A percentile compares a stretch with the other conserved stretches of the same genome.
phyloP scores from a whole-genome alignment of 2,329 filamentous ascomycete genomes.

The Trematosphaeria pertusa region DNA sequence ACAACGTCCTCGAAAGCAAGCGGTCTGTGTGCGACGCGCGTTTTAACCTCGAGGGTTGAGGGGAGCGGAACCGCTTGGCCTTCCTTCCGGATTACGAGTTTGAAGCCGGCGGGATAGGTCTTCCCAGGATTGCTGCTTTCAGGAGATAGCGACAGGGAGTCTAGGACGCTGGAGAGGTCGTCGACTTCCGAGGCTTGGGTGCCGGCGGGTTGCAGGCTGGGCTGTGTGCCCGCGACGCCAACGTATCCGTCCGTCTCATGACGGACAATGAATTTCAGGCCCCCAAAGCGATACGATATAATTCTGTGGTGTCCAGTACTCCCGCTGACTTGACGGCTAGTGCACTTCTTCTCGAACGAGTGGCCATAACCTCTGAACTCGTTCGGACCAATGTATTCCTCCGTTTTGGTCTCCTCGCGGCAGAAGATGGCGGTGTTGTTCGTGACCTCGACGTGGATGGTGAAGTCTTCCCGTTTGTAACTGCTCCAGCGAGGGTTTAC shows the following conservation, averaged over 20 bases:
- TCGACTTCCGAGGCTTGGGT: not conserved
- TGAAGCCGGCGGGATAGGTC: slow-evolving; percentile 8
- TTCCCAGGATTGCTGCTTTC: slow-evolving; percentile 2
- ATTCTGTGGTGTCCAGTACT: slow-evolving; percentile 58
- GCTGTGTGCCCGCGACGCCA: slow-evolving; percentile 1
- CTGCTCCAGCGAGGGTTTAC: slow-evolving; percentile 27
- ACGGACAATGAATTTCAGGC: slow-evolving; percentile 35
- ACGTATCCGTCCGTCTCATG: slow-evolving; percentile 54
- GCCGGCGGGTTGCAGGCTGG: slow-evolving; percentile 1
- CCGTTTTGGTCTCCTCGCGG: slow-evolving; percentile 28
- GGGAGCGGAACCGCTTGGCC: slow-evolving; percentile 27
- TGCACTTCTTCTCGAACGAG: slow-evolving; percentile 56
- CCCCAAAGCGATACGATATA: slow-evolving; percentile 54
- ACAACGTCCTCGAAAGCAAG: slow-evolving; percentile 47
- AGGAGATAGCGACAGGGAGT: slow-evolving; percentile 12
- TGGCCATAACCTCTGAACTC: slow-evolving; percentile 54
- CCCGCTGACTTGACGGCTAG: slow-evolving; percentile 36
- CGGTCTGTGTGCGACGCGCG: slow-evolving; percentile 41
- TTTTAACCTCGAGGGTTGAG: slow-evolving; percentile 57
- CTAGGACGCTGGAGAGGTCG: slow-evolving; percentile 9
- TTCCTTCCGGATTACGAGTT: slow-evolving; percentile 32
- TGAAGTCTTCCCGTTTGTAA: slow-evolving; percentile 45
- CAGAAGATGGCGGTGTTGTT: slow-evolving; percentile 42
- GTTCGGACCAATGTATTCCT: slow-evolving; percentile 19
- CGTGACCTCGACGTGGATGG: slow-evolving; percentile 51